These are phyloP conservation scores for Solanum hybrid DNA, from an alignment of 305 asterid genomes.

Conservation along the genomic window DNA sequence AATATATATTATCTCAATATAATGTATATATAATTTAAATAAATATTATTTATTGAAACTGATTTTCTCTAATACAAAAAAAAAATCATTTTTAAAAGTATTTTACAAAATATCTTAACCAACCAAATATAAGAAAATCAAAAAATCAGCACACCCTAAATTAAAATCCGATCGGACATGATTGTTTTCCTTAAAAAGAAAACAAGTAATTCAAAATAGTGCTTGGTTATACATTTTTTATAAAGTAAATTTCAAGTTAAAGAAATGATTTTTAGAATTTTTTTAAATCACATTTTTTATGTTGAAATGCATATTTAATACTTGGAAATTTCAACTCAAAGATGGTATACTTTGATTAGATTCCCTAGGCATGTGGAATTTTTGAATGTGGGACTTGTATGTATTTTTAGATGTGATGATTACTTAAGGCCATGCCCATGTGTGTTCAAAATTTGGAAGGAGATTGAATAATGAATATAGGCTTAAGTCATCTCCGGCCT, in stretches of 20 bases:
- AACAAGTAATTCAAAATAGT: background rate
- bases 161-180: too few relatives aligned
- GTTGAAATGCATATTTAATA: background rate
- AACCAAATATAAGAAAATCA: too few relatives aligned
- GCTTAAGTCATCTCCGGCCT: too few relatives aligned
- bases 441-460: constrained; percentile 8
- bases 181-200: background rate
- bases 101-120: background rate
- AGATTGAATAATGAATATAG: background rate
- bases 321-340: background rate
- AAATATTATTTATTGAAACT: background rate
- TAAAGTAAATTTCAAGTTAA: background rate
- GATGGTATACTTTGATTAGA: background rate
- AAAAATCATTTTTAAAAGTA: background rate
- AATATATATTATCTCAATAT: background rate
- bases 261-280: background rate
- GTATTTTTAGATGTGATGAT: constrained; percentile 13
- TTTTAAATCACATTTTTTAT: background rate
- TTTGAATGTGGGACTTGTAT: constrained; percentile 7
- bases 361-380: constrained; percentile 15
- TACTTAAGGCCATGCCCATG: constrained; percentile 8
- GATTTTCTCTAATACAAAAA: background rate
- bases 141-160: background rate
- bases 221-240: background rate
- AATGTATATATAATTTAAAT: too few relatives aligned